Evolutionary conservation across 169 alveolate species (phyloP), one percentile per base, ranked within the genome.

Genomic region (Blepharisma undulans): DNA sequence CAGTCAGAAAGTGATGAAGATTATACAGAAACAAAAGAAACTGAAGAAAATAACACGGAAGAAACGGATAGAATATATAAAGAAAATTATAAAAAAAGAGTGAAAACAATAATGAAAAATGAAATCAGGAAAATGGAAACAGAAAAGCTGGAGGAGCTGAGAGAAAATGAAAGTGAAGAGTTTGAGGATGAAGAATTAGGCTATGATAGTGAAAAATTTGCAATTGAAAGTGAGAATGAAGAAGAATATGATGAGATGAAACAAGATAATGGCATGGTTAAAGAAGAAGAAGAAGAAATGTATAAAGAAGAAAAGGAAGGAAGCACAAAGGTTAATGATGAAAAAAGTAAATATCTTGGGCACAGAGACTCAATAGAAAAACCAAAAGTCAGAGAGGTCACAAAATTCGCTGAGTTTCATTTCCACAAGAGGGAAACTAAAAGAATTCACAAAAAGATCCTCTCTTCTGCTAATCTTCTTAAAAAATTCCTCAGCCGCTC

Each of bases 321-420:
- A 36, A 36, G 60, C 60, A 36, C 66, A 48, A 48, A 48, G 12
- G 14, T 1, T 10, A 48, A 5, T 48, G 66, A 48, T 5, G 66
- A 48, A 3, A 48, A 5, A 48, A 5, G 12, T 48, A 48, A 48
- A 5, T 48, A 48, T 48, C 7, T 0, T 5, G 66, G 66, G 14
- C 66, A 48, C 14, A 48, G 12, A 48, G 66, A 48, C 66, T 48
- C 66, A 1, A 5, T 48, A 12, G 66, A 48, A 48, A 48, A 48
- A 48, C 66, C 66, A 48, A 48, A 5, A 48, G 66, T 48, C 66
- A 48, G 66, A 78, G 86, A 78, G 16, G 22, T 82, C 4, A 82
- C 89, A 7, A 82, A 82, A 60, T 82, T 82, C 89, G 78, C 74
- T 60, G 89, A 82, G n/a, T 82, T 82, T 60, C 33, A 82, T 12